A percentile compares a stretch with the other conserved stretches of the same genome.
These are phyloP conservation scores for Ustilago curta DNA, from an alignment of 1,284 basidiomycete genomes.

Conservation along the genomic window DNA sequence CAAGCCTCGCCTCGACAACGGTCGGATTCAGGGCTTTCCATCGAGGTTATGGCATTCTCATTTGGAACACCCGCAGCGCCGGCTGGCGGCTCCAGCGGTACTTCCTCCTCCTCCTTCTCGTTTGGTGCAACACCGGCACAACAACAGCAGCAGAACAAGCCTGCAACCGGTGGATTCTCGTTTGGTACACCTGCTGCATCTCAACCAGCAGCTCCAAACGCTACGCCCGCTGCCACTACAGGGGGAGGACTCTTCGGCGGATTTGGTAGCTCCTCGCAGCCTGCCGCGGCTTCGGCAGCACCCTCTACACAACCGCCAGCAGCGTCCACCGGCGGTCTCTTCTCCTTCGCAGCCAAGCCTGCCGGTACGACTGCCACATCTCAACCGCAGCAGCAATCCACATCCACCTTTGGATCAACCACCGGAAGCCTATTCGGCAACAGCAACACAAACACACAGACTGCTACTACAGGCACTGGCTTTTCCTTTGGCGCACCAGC, in stretches of 20 bases:
- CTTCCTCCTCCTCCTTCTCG: constrained; percentile 49
- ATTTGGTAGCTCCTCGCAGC: constrained; percentile 19
- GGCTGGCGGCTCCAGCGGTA: constrained; percentile 32
- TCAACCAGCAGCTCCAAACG: constrained; percentile 25
- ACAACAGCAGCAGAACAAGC: constrained; percentile 50
- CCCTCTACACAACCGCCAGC: constrained; percentile 28
- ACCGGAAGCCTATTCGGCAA: constrained; percentile 37
- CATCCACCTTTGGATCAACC: constrained; percentile 42
- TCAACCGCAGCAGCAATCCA: constrained; percentile 29
- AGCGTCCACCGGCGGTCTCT: constrained; percentile 23
- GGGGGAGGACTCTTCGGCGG: constrained; percentile 29
- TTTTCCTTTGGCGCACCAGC: constrained; percentile 36
- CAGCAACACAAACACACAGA: constrained; percentile 20
- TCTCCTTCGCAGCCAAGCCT: constrained; percentile 44
- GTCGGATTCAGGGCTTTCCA: background rate
- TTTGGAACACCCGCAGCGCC: constrained; percentile 58
- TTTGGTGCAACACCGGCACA: constrained; percentile 53
- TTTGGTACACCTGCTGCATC: constrained; percentile 46
- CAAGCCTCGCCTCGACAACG: background rate
- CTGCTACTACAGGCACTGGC: constrained; percentile 23
- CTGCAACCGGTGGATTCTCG: constrained; percentile 50
- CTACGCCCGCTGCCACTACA: constrained; percentile 23
- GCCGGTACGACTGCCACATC: constrained; percentile 10
- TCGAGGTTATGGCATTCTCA: constrained; percentile 54
- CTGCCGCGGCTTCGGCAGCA: constrained; percentile 26